Conservation (phyloP, 2,329 filamentous ascomycete genomes). For the Ceratocystis eucalypticola region DNA sequence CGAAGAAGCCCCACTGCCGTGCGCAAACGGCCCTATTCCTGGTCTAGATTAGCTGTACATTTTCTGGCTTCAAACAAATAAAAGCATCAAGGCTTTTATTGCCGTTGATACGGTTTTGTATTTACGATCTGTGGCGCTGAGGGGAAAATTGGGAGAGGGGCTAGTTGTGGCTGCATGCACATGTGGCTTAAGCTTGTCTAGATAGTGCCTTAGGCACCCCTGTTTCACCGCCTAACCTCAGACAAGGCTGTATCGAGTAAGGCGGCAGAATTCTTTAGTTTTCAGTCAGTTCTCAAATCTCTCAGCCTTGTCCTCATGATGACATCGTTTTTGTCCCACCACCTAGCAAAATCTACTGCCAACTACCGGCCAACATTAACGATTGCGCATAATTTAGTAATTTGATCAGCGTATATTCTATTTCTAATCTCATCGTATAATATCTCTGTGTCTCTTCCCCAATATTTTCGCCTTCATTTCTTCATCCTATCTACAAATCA, state of each 20-base stretch:
- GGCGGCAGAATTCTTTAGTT: conserved; percentile 5
- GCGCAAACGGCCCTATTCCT: conserved; percentile 17
- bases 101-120: background rate
- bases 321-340: background rate
- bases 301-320: background rate
- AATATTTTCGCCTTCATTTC: no score
- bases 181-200: background rate
- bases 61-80: background rate
- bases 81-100: background rate
- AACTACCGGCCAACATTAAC: background rate
- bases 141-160: no score
- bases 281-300: no score
- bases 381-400: background rate
- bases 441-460: no score
- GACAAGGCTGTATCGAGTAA: background rate
- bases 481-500: background rate
- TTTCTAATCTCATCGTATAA: no score
- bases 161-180: background rate
- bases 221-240: background rate
- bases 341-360: no score
- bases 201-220: background rate
- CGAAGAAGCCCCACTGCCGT: background rate
- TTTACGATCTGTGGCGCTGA: background rate
- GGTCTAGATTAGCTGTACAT: background rate
- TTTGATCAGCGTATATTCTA: background rate